phyloP scores from a whole-genome alignment of 1,139 yeast species.

The Debaryomyces nepalensis region DNA sequence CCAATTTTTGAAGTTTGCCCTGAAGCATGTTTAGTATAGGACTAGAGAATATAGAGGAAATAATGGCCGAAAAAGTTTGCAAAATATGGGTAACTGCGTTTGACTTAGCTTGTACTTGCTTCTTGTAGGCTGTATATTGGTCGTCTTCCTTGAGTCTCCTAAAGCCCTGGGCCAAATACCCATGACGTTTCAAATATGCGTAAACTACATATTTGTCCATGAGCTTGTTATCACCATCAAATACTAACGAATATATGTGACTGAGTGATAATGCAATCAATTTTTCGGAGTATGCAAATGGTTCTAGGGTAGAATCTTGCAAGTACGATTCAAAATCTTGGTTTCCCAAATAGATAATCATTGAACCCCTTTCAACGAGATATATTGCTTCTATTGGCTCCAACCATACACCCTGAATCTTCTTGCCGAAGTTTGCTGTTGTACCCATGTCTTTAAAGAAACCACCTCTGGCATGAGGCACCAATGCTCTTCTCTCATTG shows the following conservation, averaged over 20 bases:
- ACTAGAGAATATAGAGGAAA: not conserved
- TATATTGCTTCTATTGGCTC: slow-evolving; percentile 73
- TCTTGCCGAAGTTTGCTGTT: slow-evolving; percentile 34
- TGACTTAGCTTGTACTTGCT: not conserved
- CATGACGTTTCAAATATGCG: slow-evolving; percentile 75
- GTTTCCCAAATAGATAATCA: slow-evolving; percentile 54
- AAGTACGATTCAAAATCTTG: slow-evolving; percentile 24
- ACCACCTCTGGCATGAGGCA: slow-evolving; percentile 69
- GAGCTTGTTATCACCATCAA: slow-evolving; percentile 42
- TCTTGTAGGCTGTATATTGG: slow-evolving; percentile 16
- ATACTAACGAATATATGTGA: slow-evolving; percentile 61
- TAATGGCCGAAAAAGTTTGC: not conserved
- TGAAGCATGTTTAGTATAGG: not conserved
- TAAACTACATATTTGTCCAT: slow-evolving; percentile 71
- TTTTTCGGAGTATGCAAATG: slow-evolving; percentile 26
- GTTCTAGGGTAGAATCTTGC: slow-evolving; percentile 25
- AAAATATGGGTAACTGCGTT: not conserved
- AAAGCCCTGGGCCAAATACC: slow-evolving; percentile 65
- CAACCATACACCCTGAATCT: slow-evolving; percentile 47
- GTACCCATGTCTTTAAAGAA: slow-evolving; percentile 76
- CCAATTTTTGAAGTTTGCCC: slow-evolving; percentile 14
- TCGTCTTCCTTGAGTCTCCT: slow-evolving; percentile 15
- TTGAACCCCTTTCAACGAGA: slow-evolving; percentile 81
- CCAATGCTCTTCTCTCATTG: slow-evolving; percentile 44
- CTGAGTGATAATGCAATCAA: slow-evolving; percentile 61